Evolutionary conservation across 306 rosid genomes (phyloP), one percentile per base, ranked within the genome.

Genomic region (Ormosia semicastrata): DNA sequence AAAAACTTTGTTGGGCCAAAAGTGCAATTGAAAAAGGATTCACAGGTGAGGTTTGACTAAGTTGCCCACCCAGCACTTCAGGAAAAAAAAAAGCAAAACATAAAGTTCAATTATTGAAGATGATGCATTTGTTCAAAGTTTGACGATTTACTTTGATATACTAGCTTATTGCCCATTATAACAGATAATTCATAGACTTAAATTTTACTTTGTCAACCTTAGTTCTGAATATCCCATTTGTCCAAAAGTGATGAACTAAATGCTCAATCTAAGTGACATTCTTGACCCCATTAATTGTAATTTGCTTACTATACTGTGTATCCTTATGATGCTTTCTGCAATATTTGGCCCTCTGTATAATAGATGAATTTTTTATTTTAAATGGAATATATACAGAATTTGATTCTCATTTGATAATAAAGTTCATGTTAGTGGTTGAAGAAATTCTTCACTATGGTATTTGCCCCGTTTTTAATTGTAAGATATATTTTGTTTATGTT

Each of bases 1-100:
- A 85, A 83, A 82, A 77, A 73, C 76, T 86, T 81, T 54, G 83
- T 74, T 93, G 96, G 97, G 86, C 18, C 60, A 82, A 83, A 77
- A 37, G 79, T 80, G 82, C 50, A 76, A 74, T 91, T 18, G 81
- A 62, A 68, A 95, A 84, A 78, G 99, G 98, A 70, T 88, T 95
- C 72, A 56, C 75, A 73, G 96, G 99, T 92, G 84, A 86, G 85
- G 18, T 79, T 82, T 83, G 7, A 64, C 60, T 75, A 58, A 18
- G 65, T 24, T 60, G 24, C 37, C 29, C 37, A 3, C 49, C 4
- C 30, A 18, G 24, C 50, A 9, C 34, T 67, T 9, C 8, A 43
- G 18, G 7, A 14, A 36, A 3, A 7, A 2, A 58, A 18, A 39
- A 2, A 24, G 73, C 47, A 7, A 18, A 29, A 17, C 18, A 46